phyloP scores from a whole-genome alignment of 2,329 filamentous ascomycete species.

The Pseudovirgaria hyperparasitica region DNA sequence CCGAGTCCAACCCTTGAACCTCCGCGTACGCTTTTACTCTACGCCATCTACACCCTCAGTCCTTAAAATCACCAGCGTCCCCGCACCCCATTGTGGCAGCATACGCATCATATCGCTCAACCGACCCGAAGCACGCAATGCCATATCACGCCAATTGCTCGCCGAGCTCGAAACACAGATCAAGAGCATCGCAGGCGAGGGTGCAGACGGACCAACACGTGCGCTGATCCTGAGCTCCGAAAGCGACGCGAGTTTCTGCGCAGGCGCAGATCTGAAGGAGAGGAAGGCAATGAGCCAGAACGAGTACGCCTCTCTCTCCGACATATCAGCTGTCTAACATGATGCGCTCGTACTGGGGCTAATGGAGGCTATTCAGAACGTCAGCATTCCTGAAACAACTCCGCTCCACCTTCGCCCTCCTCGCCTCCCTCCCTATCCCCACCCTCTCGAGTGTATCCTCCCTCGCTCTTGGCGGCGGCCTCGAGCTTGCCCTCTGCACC shows the following conservation, averaged over 20 bases:
- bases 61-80: constrained; percentile 60
- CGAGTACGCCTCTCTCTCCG: constrained; percentile 46
- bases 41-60: constrained; percentile 38
- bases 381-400: constrained; percentile 65
- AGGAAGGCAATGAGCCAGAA: constrained; percentile 60
- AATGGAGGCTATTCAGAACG: constrained; percentile 44
- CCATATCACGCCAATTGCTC: constrained; percentile 71
- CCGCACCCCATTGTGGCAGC: constrained; percentile 66
- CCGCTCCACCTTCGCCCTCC: constrained; percentile 58
- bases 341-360: constrained; percentile 5
- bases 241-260: constrained; percentile 80
- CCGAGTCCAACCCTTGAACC: too few species aligned
- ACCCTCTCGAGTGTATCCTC: constrained; percentile 83
- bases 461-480: constrained; percentile 77
- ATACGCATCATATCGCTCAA: constrained; percentile 85
- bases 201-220: constrained; percentile 49
- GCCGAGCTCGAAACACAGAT: constrained; percentile 59
- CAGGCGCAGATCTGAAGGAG: constrained; percentile 90
- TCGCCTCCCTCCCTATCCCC: constrained; percentile 69
- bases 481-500: constrained; percentile 83
- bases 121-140: constrained; percentile 74
- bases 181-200: constrained; percentile 52
- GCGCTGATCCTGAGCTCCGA: constrained; percentile 76
- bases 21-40: constrained; percentile 28
- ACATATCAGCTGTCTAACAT: background rate